Conservation (phyloP, 2,329 filamentous ascomycete species). For the Atkinsonella texensis region DNA sequence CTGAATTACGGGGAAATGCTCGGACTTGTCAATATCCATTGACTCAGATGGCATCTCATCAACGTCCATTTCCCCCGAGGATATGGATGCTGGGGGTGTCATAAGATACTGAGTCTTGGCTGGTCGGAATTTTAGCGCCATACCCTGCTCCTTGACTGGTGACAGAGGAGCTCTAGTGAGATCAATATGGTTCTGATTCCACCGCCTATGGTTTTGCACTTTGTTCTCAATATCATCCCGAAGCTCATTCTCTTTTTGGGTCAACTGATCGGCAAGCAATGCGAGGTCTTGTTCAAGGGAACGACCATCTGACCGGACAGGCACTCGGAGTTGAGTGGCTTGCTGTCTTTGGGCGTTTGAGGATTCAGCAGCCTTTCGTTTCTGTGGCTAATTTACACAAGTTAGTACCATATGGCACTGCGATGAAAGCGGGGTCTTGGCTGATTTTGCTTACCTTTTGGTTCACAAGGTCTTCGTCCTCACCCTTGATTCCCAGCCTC, state of each 20-base stretch:
- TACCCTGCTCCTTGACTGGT: constrained; percentile 55
- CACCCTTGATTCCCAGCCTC: constrained; percentile 76
- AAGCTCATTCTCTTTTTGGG: constrained; percentile 73
- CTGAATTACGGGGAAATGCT: constrained; percentile 26
- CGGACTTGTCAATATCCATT: constrained; percentile 24
- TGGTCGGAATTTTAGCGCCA: constrained; percentile 54
- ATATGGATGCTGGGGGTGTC: constrained; percentile 48
- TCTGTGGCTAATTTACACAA: constrained; percentile 45
- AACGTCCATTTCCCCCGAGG: constrained; percentile 44
- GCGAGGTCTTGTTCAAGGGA: constrained; percentile 68
- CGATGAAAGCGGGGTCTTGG: not conserved
- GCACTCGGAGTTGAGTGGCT: constrained; percentile 54
- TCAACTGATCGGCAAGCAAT: constrained; percentile 61
- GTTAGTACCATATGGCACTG: constrained; percentile 26
- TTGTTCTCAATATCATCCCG: constrained; percentile 75
- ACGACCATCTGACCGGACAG: constrained; percentile 58
- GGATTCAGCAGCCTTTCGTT: constrained; percentile 52
- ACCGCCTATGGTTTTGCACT: constrained; percentile 76
- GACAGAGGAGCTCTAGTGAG: constrained; percentile 76
- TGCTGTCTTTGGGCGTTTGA: constrained; percentile 49
- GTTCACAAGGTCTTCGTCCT: constrained; percentile 91
- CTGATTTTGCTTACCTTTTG: constrained; percentile 56
- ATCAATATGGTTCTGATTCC: constrained; percentile 86
- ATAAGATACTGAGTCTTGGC: constrained; percentile 61
- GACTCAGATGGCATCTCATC: constrained; percentile 36